Evolutionary conservation across 352 stramenopile genomes (phyloP), one percentile per base, ranked within the genome.

Genomic region (Peronosclerospora sorghi): DNA sequence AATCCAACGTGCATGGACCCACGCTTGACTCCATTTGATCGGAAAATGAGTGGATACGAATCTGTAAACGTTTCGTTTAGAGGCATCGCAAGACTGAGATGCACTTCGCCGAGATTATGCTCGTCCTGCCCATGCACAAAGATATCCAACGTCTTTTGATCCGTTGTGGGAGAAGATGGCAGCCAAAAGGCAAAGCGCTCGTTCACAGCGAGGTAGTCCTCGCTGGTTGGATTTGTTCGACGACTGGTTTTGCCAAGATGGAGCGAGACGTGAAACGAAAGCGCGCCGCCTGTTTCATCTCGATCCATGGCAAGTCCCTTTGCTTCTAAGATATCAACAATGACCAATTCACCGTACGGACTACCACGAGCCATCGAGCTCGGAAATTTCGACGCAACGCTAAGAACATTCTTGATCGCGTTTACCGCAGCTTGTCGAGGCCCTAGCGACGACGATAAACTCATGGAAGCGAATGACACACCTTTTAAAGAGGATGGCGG

Each of bases 141-240:
- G 35, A 85, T 37, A 30, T 65, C 67, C 19, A 85, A 47, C 9
- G 60, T 54, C 8, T 58, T 58, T 27, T 68, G 47, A 14, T 78
- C 66, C 41, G 65, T 73, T 0, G 61, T 47, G 0, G 62, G 59
- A 9, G 66, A 73, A 0, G 69, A 72, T 18, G 69, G 59, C 14
- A 81, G 27, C 68, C 70, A 87, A 53, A 84, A 81, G 35, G 85
- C 68, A 36, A 87, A 87, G 0, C 75, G 69, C 21, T 85, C 70
- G 45, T 83, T 83, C 51, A 78, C 74, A 1, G 29, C 28, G 6
- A 39, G 38, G 20, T 19, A 41, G 4, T 46, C 58, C 13, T 43
- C 48, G 12, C 51, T 48, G 8, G 54, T 55, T 28, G 66, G 55
- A 12, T 41, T 40, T 0, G 71, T 72, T 27, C 62, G 56, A 17